A percentile compares a stretch with the other conserved stretches of the same genome.
Conservation (phyloP, 2,329 filamentous ascomycete species). For the Fusarium tjaetaba region DNA sequence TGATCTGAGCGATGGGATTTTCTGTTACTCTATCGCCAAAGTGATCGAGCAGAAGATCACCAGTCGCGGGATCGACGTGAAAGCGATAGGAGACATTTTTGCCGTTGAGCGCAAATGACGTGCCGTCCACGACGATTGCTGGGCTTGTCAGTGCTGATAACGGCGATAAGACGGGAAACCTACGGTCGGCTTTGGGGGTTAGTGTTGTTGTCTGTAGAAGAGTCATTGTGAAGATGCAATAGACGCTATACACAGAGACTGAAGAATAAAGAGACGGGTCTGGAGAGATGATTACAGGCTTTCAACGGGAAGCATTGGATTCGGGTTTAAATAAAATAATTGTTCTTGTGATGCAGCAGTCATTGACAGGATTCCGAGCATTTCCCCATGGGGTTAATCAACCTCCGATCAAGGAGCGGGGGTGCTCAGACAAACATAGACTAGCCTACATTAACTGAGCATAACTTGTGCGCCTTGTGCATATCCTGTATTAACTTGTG, state of each 20-base stretch:
- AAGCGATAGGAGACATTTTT: conserved; percentile 69
- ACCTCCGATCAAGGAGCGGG: conserved; percentile 3
- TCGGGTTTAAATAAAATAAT: conserved; percentile 1
- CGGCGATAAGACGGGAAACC: not conserved
- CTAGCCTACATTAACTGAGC: not conserved
- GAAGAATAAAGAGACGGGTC: no score
- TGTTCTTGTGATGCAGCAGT: not conserved
- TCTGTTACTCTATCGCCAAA: conserved; percentile 67
- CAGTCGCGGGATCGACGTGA: conserved; percentile 65
- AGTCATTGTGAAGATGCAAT: not conserved
- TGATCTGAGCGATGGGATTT: conserved; percentile 55
- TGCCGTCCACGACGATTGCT: conserved; percentile 65
- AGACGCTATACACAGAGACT: not conserved
- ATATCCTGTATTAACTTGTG: not conserved
- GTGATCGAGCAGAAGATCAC: conserved; percentile 69
- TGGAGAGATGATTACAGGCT: not conserved
- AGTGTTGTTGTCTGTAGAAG: not conserved
- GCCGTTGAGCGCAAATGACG: conserved; percentile 66
- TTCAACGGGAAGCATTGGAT: not conserved
- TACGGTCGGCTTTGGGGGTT: not conserved
- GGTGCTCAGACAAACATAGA: not conserved
- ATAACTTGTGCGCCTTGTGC: no score
- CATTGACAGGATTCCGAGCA: conserved; percentile 15
- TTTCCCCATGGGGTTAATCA: conserved; percentile 31
- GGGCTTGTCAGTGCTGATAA: not conserved